Evolutionary conservation across 495 filamentous ascomycete species (phyloP).

Genomic region (Lentithecium fluviatile): DNA sequence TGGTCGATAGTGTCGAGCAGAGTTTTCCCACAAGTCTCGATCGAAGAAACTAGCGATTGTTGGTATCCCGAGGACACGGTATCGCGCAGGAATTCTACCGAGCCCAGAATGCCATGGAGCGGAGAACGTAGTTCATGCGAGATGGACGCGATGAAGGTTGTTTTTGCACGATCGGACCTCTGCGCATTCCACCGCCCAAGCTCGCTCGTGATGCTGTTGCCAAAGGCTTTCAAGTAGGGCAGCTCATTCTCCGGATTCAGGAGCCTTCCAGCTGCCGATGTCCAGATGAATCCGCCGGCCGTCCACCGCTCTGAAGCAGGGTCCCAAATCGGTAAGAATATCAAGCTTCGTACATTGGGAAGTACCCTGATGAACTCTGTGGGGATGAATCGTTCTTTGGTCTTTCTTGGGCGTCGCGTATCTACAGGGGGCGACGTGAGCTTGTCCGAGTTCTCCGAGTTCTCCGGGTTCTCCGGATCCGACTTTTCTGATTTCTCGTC

Average conservation of each 20-base stretch:
- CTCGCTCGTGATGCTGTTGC: slow-evolving; percentile 39
- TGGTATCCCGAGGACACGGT: slow-evolving; percentile 3
- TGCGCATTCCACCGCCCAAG: slow-evolving; percentile 32
- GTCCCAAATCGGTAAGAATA: slow-evolving; percentile 41
- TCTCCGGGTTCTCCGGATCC: slow-evolving; percentile 3
- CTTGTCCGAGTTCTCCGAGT: background rate
- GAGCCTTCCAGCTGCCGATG: slow-evolving; percentile 31
- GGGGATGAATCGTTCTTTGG: slow-evolving; percentile 1
- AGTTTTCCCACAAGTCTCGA: slow-evolving; percentile 11
- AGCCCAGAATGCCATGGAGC: slow-evolving; percentile 25
- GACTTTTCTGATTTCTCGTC: slow-evolving; percentile 3
- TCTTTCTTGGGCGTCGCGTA: background rate
- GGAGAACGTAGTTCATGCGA: slow-evolving; percentile 24
- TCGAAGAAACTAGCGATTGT: slow-evolving; percentile 2
- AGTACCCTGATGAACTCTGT: background rate
- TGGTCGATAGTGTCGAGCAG: slow-evolving; percentile 16
- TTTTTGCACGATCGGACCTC: slow-evolving; percentile 7
- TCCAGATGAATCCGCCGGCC: slow-evolving; percentile 32
- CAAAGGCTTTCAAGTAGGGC: slow-evolving; percentile 37
- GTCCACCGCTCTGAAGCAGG: slow-evolving; percentile 1
- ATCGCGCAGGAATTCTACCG: slow-evolving; percentile 17
- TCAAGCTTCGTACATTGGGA: slow-evolving; percentile 23
- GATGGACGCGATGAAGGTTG: slow-evolving; percentile 16
- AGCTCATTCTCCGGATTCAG: slow-evolving; percentile 36
- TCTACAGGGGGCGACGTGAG: background rate